Conservation (phyloP, 805 yeast species). For the Ogataea nitratoaversa region DNA sequence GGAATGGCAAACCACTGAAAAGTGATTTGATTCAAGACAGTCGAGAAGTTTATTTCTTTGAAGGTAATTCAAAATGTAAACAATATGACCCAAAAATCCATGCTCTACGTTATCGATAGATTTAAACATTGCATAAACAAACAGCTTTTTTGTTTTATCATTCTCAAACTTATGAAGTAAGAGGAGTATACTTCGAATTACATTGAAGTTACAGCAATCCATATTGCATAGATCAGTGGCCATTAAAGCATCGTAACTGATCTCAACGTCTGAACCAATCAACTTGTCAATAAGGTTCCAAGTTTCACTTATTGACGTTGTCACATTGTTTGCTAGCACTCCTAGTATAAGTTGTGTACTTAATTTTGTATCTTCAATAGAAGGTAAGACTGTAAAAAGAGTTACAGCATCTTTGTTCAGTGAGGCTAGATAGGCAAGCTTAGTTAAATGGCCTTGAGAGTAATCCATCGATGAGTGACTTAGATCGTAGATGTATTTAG, state of each 20-base stretch:
- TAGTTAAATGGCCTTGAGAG: not conserved
- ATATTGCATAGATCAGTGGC: slow-evolving; percentile 4
- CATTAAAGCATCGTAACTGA: slow-evolving; percentile 1
- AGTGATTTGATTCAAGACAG: slow-evolving; percentile 10
- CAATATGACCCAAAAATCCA: slow-evolving; percentile 12
- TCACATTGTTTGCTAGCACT: not conserved
- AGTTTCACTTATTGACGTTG: not conserved
- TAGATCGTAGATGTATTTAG: not conserved
- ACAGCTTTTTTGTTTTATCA: slow-evolving; percentile 7
- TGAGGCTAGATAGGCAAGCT: not conserved
- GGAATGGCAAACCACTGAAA: slow-evolving; percentile 16
- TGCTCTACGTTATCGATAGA: slow-evolving; percentile 15
- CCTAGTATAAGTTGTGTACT: not conserved
- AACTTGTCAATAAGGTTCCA: slow-evolving; percentile 13
- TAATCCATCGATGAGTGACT: not conserved
- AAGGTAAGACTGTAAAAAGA: not conserved
- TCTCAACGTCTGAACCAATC: not conserved
- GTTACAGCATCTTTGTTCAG: not conserved
- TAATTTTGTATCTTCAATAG: not conserved
- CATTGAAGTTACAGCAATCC: slow-evolving; percentile 5
- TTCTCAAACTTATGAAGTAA: slow-evolving; percentile 1
- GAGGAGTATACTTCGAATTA: slow-evolving; percentile 1
- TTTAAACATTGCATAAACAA: slow-evolving; percentile 15
- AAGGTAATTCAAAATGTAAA: slow-evolving; percentile 12
- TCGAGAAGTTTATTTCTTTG: not conserved